These are phyloP conservation scores for Phanerochaete sordida DNA, from an alignment of 768 basidiomycete species.

Conservation along the genomic window DNA sequence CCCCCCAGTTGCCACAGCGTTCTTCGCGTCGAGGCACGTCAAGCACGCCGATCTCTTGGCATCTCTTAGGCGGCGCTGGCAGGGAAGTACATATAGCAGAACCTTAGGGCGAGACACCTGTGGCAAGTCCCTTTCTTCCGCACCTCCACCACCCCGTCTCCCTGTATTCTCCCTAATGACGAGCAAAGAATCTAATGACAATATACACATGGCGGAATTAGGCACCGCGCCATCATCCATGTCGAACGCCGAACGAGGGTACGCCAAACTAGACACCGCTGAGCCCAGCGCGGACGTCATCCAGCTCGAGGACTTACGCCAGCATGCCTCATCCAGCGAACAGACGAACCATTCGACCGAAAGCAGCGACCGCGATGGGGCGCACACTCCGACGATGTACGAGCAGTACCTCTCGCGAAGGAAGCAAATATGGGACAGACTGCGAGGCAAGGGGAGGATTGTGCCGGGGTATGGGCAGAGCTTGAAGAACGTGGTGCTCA, in stretches of 20 bases:
- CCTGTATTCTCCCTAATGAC: background rate
- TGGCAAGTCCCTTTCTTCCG: background rate
- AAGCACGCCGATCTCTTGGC: background rate
- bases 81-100: background rate
- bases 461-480: slow-evolving; percentile 40
- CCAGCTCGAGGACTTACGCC: background rate
- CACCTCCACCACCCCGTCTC: too few relatives aligned
- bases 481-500: slow-evolving; percentile 42
- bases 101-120: background rate
- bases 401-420: background rate
- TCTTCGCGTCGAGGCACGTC: background rate
- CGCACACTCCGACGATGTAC: background rate
- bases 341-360: too few relatives aligned
- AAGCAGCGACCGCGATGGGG: background rate
- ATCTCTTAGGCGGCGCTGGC: slow-evolving; percentile 1
- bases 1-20: background rate
- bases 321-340: background rate
- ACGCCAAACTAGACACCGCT: background rate
- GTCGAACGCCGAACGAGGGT: slow-evolving; percentile 3
- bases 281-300: background rate
- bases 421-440: slow-evolving; percentile 38
- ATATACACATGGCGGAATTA: background rate
- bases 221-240: background rate
- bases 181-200: background rate
- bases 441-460: slow-evolving; percentile 38